Evolutionary conservation across 75 land plant species (phyloP).

Genomic region (Picea sitchensis): DNA sequence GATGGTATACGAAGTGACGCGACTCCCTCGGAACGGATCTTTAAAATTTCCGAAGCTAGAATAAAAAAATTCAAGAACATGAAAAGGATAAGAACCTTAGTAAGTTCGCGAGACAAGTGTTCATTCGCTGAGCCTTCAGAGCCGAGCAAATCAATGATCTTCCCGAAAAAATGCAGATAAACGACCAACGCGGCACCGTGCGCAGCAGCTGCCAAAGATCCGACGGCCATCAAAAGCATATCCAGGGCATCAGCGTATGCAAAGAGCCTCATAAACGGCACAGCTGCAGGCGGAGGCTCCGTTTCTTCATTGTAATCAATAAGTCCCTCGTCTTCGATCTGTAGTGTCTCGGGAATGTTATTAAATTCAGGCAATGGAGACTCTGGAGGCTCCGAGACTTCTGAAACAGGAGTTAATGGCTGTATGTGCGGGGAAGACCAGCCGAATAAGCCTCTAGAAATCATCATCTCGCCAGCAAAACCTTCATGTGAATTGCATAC

Average conservation of each 20-base stretch:
- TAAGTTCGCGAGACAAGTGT: conserved; percentile 9
- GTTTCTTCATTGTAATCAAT: conserved; percentile 28
- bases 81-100: conserved; percentile 7
- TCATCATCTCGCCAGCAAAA: conserved; percentile 16
- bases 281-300: conserved; percentile 42
- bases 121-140: background rate
- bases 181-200: conserved; percentile 50
- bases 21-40: background rate
- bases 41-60: background rate
- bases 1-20: background rate
- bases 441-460: conserved; percentile 46
- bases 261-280: conserved; percentile 44
- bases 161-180: conserved; percentile 36
- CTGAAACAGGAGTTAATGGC: conserved; percentile 52
- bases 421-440: conserved; percentile 57
- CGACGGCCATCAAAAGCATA: conserved; percentile 40
- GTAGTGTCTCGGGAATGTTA: conserved; percentile 23
- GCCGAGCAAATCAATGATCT: conserved; percentile 31
- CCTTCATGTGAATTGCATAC: background rate
- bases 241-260: conserved; percentile 34
- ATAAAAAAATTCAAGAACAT: background rate
- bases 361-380: conserved; percentile 44
- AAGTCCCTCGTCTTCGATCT: conserved; percentile 25
- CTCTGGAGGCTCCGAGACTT: conserved; percentile 58
- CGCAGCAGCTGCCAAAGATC: conserved; percentile 27